Base-by-base conservation (phyloP, 2,329 filamentous ascomycete species). In the Aspergillus glaucus region DNA sequence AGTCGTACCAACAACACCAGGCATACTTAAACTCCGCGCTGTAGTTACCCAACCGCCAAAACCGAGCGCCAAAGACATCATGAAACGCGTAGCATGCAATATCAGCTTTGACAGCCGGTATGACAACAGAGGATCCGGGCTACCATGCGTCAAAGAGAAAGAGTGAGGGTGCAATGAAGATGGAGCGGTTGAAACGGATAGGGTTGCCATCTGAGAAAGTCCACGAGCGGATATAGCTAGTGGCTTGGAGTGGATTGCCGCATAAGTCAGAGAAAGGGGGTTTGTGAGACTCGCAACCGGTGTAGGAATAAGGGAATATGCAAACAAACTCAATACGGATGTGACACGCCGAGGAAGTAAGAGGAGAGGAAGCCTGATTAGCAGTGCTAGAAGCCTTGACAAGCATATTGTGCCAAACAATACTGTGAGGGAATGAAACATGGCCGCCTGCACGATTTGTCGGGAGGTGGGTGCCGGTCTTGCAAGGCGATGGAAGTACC, bases 11-110 rank as follows among this genome's bases (percentile, higher is more conserved):
- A 57, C 58, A 49, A 64, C 60, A 75, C 78, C 49, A 68, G 83
- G 51, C 17, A 93, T 75, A 45, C 79, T 76, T 3, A 96, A 75
- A 68, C 87, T 85, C 54, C 88, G 84, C 9, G 93, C 91, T 32
- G 91, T 95, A 43, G 88, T 87, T 7, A 97, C 88, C 93, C 93
- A 98, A n/a, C 89, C 92, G 3, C 88, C 91, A 62, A 97, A 95
- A 1, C 92, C 92, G 26, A 98, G 80, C 0, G 85, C 87, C 43
- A 91, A 82, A 0, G 89, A 88, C 82, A 96, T 95, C 62, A 96
- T 87, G 64, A 92, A 87, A 15, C 92, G 83, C 1, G 90, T 93
- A 3, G 92, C 89, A 58, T 96, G 88, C 3, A 98, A 81, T 6
- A 98, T 79, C 24, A 97, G 79, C 67, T 96, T 97, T 1, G 93